Evolutionary conservation across 495 filamentous ascomycete genomes (phyloP).

Genomic region (Terfezia claveryi): DNA sequence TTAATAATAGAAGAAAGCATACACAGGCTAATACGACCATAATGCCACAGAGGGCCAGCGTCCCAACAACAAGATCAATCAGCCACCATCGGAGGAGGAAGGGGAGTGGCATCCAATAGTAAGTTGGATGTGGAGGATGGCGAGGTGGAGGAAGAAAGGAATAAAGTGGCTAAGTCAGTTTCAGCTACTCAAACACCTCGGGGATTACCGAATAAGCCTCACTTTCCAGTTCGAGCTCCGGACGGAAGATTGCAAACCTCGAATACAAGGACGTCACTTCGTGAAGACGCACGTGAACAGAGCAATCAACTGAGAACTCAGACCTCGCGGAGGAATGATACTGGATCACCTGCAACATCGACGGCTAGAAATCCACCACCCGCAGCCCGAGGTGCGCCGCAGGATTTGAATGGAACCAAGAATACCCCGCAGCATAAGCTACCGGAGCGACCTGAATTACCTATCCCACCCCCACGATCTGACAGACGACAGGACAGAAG

Average conservation of each 20-base stretch:
- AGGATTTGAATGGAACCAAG: conserved; percentile 1
- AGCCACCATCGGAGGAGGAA: conserved; percentile 9
- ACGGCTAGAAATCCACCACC: conserved; percentile 4
- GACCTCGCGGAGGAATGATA: conserved; percentile 13
- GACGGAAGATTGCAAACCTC: neutral
- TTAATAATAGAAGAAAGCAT: neutral
- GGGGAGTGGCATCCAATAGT: conserved; percentile 8
- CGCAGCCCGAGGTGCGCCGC: conserved; percentile 4
- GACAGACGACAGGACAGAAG: conserved; percentile 1
- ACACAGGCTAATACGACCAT: conserved; percentile 9
- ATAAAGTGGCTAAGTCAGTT: conserved; percentile 13
- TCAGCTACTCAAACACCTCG: conserved; percentile 16
- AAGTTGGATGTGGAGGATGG: conserved; percentile 51
- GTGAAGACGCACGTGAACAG: conserved; percentile 2
- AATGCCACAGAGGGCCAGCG: conserved; percentile 1
- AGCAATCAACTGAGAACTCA: conserved; percentile 1
- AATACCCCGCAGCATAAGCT: conserved; percentile 13
- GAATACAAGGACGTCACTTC: conserved; percentile 3
- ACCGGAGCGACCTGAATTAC: conserved; percentile 10
- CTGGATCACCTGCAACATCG: conserved; percentile 3
- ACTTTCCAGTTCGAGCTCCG: neutral
- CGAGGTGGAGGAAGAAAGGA: conserved; percentile 48
- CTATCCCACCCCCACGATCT: neutral
- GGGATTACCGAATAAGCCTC: conserved; percentile 1
- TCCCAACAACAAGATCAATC: conserved; percentile 18